These are phyloP conservation scores for Syzygium malaccense DNA, from an alignment of 441 rosid genomes.

Conservation along the genomic window DNA sequence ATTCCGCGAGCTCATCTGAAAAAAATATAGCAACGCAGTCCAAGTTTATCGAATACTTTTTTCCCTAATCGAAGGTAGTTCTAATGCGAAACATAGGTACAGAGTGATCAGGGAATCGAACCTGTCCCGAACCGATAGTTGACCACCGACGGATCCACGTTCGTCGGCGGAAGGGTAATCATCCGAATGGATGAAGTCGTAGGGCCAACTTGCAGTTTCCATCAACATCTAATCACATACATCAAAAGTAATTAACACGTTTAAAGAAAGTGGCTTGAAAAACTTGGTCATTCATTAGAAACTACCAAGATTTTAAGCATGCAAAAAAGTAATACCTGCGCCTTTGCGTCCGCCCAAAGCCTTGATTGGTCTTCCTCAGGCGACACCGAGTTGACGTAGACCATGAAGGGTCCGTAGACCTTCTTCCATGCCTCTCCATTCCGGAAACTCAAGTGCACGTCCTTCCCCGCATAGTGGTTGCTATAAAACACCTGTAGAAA, in stretches of 20 bases:
- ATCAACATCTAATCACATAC: conserved; percentile 7
- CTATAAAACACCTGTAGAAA: not conserved
- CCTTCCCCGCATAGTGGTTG: conserved; percentile 1
- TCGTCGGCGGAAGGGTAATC: conserved; percentile 15
- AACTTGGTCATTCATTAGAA: not conserved
- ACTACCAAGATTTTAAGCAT: not conserved
- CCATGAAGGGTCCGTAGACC: conserved; percentile 7
- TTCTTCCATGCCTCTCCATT: conserved; percentile 9
- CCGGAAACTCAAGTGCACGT: not conserved
- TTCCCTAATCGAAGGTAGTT: not conserved
- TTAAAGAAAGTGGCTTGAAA: not conserved
- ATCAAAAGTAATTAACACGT: not conserved
- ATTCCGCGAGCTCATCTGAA: too few relatives aligned
- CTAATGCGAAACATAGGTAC: too few relatives aligned
- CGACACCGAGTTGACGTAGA: conserved; percentile 1
- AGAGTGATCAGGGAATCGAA: not conserved
- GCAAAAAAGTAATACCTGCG: not conserved
- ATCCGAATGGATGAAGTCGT: conserved; percentile 11
- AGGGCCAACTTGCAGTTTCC: conserved; percentile 28
- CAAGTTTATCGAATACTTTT: not conserved
- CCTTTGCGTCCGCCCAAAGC: conserved; percentile 8
- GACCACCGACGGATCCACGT: conserved; percentile 21
- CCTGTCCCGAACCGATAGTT: conserved; percentile 12
- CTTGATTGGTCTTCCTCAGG: not conserved
- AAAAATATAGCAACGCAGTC: too few relatives aligned